phyloP scores from a whole-genome alignment of 73 alveolate species.

The Blepharisma stoltei region DNA sequence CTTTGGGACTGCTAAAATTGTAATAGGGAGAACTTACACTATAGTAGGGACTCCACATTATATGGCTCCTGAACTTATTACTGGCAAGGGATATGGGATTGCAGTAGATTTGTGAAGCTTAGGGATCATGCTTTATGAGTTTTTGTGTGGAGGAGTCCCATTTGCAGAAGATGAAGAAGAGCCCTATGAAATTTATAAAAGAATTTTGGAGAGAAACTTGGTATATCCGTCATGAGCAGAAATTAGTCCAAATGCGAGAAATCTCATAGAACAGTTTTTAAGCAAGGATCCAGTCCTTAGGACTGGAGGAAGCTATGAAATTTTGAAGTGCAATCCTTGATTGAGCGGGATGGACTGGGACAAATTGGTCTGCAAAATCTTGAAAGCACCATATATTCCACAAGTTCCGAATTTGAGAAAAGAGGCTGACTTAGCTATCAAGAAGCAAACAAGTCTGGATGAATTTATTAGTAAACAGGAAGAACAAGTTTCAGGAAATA shows the following conservation, averaged over 20 bases:
- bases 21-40: slow-evolving; percentile 45
- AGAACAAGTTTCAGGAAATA: no score
- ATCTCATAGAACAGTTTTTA: neutral
- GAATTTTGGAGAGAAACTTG: neutral
- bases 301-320: slow-evolving; percentile 16
- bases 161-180: slow-evolving; percentile 34
- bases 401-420: neutral
- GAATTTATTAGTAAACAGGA: no score
- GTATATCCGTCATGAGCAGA: neutral
- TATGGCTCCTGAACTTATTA: slow-evolving; percentile 63
- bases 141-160: slow-evolving; percentile 45
- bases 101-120: slow-evolving; percentile 57
- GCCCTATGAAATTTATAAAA: slow-evolving; percentile 29
- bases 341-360: slow-evolving; percentile 13
- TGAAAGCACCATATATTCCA: slow-evolving; percentile 18
- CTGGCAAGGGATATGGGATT: slow-evolving; percentile 52
- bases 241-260: neutral
- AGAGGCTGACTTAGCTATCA: neutral
- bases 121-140: slow-evolving; percentile 48
- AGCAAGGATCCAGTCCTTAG: slow-evolving; percentile 8
- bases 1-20: slow-evolving; percentile 69
- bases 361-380: neutral
- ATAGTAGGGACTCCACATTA: slow-evolving; percentile 62
- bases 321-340: neutral
- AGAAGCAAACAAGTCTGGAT: neutral